These are phyloP conservation scores for Zygosaccharomyces siamensis DNA, from an alignment of 805 yeast species.

Conservation along the genomic window DNA sequence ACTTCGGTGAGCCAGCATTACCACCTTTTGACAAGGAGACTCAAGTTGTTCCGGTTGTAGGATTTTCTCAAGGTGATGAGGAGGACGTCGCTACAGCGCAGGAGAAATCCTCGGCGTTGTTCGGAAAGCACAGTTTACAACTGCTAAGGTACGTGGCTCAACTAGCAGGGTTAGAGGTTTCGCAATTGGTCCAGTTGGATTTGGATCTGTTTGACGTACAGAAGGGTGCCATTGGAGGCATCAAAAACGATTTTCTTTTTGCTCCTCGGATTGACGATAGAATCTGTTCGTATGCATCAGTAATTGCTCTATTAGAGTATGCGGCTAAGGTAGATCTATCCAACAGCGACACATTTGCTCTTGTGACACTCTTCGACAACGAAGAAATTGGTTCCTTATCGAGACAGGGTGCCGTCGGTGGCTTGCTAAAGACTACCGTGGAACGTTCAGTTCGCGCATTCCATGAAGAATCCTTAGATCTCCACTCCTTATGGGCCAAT, in stretches of 20 bases:
- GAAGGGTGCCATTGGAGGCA: constrained; percentile 72
- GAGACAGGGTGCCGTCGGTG: constrained; percentile 80
- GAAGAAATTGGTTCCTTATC: constrained; percentile 82
- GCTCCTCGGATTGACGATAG: constrained; percentile 86
- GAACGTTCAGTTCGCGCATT: constrained; percentile 45
- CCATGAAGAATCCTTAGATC: constrained; percentile 24
- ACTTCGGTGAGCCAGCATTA: constrained; percentile 65
- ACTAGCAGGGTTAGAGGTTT: constrained; percentile 52
- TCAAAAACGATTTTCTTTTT: constrained; percentile 68
- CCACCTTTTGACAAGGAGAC: constrained; percentile 77
- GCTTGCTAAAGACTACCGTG: constrained; percentile 60
- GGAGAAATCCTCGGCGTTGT: constrained; percentile 59
- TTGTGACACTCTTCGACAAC: constrained; percentile 67
- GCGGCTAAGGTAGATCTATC: constrained; percentile 40
- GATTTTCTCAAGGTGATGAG: constrained; percentile 40
- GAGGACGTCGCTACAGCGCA: constrained; percentile 40
- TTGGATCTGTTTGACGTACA: constrained; percentile 79
- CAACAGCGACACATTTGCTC: constrained; percentile 41
- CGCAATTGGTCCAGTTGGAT: constrained; percentile 64
- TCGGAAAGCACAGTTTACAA: constrained; percentile 61
- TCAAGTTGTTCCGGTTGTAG: constrained; percentile 73
- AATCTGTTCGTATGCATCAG: constrained; percentile 71
- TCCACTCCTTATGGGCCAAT: constrained; percentile 56
- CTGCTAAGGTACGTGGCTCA: constrained; percentile 66
- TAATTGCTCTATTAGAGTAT: constrained; percentile 50